A percentile compares a stretch with the other conserved stretches of the same genome.
These are phyloP conservation scores for Baudoinia panamericana DNA, from an alignment of 495 filamentous ascomycete genomes.

Conservation along the genomic window DNA sequence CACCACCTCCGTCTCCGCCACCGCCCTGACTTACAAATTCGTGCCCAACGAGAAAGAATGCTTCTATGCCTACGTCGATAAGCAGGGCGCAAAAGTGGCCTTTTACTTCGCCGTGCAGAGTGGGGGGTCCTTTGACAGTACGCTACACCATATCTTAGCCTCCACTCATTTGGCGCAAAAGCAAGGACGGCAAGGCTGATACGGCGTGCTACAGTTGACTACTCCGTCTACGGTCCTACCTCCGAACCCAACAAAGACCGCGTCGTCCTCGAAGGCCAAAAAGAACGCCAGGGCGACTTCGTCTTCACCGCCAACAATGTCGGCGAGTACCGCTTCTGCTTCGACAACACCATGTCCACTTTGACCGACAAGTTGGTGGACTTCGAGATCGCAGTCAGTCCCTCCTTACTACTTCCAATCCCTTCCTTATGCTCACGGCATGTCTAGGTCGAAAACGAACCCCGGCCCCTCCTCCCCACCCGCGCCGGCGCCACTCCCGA, in stretches of 20 bases:
- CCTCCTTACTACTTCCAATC: background rate
- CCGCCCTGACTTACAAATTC: conserved; percentile 90
- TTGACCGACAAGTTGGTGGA: conserved; percentile 97
- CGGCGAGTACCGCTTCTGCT: conserved; percentile 97
- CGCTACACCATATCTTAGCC: background rate
- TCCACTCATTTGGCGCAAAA: conserved; percentile 64
- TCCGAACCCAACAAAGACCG: conserved; percentile 38
- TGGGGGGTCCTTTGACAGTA: conserved; percentile 11
- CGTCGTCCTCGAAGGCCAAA: conserved; percentile 71
- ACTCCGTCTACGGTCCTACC: conserved; percentile 69
- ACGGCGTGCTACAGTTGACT: conserved; percentile 65
- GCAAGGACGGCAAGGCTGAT: conserved; percentile 88
- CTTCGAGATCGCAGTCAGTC: conserved; percentile 87
- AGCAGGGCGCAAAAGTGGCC: conserved; percentile 72
- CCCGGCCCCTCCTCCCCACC: conserved; percentile 67
- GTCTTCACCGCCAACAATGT: conserved; percentile 88
- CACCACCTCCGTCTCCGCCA: conserved; percentile 50
- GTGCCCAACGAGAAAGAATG: conserved; percentile 84
- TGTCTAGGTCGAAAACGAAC: conserved; percentile 81
- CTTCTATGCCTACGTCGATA: conserved; percentile 72
- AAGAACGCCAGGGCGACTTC: conserved; percentile 94
- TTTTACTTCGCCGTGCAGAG: conserved; percentile 92
- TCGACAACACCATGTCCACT: conserved; percentile 96
- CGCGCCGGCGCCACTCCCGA: conserved; percentile 86
- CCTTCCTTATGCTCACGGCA: background rate